These are phyloP conservation scores for Leucosporidium yakuticum DNA, from an alignment of 768 basidiomycete genomes.

Conservation along the genomic window DNA sequence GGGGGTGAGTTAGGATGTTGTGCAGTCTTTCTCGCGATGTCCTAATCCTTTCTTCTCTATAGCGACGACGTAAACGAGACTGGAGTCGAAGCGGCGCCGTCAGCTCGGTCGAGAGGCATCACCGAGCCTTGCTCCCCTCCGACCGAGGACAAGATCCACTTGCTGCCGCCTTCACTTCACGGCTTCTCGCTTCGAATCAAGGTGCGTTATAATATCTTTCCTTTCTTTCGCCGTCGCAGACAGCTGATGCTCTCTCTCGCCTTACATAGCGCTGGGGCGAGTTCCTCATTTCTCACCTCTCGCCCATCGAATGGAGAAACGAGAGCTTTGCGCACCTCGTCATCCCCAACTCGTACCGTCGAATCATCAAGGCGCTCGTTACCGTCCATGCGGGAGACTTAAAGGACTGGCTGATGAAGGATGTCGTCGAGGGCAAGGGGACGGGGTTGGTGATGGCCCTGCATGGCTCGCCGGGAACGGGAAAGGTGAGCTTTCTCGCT, in stretches of 20 bases:
- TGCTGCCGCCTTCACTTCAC: conserved; percentile 2
- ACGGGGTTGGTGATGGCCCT: conserved; percentile 24
- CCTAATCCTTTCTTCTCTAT: neutral
- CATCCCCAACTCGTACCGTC: conserved; percentile 11
- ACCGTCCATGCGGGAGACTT: conserved; percentile 1
- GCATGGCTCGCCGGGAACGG: conserved; percentile 21
- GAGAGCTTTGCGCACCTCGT: conserved; percentile 10
- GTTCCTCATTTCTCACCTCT: conserved; percentile 8
- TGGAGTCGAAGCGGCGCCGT: neutral
- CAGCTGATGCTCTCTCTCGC: neutral
- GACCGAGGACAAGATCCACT: neutral
- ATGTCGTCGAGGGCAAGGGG: conserved; percentile 21
- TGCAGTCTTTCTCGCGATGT: too few relatives aligned
- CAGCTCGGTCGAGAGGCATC: too few relatives aligned
- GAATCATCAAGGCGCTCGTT: conserved; percentile 10
- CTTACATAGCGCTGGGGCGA: conserved; percentile 9
- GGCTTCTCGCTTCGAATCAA: conserved; percentile 8
- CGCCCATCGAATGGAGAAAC: neutral
- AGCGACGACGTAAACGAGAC: neutral
- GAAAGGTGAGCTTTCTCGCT: neutral
- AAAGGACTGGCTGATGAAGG: neutral
- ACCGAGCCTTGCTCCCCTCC: neutral
- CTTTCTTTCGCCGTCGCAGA: too few relatives aligned
- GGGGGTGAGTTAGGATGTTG: neutral
- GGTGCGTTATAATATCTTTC: neutral